phyloP scores from a whole-genome alignment of 2,329 filamentous ascomycete species.

The Sordariomycetes sp. region DNA sequence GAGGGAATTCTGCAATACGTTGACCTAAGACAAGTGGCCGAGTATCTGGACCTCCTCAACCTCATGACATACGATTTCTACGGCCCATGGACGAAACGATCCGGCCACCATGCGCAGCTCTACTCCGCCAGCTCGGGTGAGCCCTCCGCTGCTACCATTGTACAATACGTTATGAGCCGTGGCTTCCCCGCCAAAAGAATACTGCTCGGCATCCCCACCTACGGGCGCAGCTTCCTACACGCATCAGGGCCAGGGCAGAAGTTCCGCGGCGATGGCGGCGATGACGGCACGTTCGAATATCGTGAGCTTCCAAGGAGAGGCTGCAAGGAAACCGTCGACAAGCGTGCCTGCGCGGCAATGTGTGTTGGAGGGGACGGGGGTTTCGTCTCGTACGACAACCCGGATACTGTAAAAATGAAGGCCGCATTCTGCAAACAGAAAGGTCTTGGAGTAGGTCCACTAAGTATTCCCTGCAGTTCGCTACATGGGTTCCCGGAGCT shows the following conservation, averaged over 20 bases:
- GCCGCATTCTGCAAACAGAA: slow-evolving; percentile 62
- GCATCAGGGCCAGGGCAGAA: slow-evolving; percentile 54
- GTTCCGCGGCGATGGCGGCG: slow-evolving; percentile 43
- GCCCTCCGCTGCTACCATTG: slow-evolving; percentile 54
- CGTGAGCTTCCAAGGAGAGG: slow-evolving; percentile 51
- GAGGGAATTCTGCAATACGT: slow-evolving; percentile 58
- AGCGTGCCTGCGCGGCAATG: slow-evolving; percentile 55
- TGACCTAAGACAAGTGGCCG: slow-evolving; percentile 49
- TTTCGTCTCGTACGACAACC: slow-evolving; percentile 72
- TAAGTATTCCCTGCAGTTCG: slow-evolving; percentile 4
- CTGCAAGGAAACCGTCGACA: slow-evolving; percentile 58
- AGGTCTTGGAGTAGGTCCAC: slow-evolving; percentile 47
- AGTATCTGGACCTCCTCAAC: slow-evolving; percentile 66
- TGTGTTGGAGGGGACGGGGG: slow-evolving; percentile 65
- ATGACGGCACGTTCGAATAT: slow-evolving; percentile 67
- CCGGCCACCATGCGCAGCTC: slow-evolving; percentile 69
- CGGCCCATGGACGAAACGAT: slow-evolving; percentile 56
- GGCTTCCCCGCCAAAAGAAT: slow-evolving; percentile 63
- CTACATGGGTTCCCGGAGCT: not conserved
- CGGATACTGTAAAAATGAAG: slow-evolving; percentile 65
- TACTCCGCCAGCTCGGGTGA: slow-evolving; percentile 51
- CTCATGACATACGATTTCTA: slow-evolving; percentile 74
- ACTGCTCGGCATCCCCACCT: slow-evolving; percentile 64
- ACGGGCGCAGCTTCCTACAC: slow-evolving; percentile 64
- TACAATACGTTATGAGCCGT: slow-evolving; percentile 53